Evolutionary conservation across 805 yeast genomes (phyloP), one percentile per base, ranked within the genome.

Genomic region (Zygotorulaspora sp.): DNA sequence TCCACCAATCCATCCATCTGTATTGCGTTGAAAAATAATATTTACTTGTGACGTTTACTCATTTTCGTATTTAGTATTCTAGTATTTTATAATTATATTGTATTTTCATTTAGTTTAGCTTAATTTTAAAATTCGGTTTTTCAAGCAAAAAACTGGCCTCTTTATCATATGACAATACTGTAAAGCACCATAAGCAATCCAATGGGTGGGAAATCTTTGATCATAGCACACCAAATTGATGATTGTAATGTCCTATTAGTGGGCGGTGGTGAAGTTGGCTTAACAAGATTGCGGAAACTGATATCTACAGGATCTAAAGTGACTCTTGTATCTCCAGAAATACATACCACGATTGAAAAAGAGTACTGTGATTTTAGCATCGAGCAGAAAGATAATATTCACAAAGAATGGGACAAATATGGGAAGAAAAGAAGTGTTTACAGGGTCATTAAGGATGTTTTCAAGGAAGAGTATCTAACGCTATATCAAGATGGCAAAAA

Each of bases 181-280:
- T 26, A 7, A 24, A 12, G 32, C 28, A 22, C 27, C 11, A 9
- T 14, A 10, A 36, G 25, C n/a, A 18, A n/a, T 22, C 24, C 21
- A 14, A 47, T 41, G 51, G 38, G 40, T 17, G 35, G 43, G 17
- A 41, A 43, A 17, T 58, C 61, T 10, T 41, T 61, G 22, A 52
- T 52, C 35, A 35, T 61, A 15, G 63, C 64, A 2, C 63, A 60
- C 36, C 48, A 54, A 36, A 35, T 62, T 9, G 36, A 41, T 7
- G 50, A 40, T 13, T 46, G 47, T 26, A 44, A 54, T 28, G 52
- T 62, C 3, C 40, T 62, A 11, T 35, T 62, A 7, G 53, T 62
- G 11, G 66, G 66, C 7, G 63, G 55, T 13, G 66, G 66, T n/a
- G 61, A 53, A 25, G 63, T 62, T 11, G 57, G 60, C 2, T 33